phyloP scores from a whole-genome alignment of 345 rosid species.

The Euphorbia tirucalli region DNA sequence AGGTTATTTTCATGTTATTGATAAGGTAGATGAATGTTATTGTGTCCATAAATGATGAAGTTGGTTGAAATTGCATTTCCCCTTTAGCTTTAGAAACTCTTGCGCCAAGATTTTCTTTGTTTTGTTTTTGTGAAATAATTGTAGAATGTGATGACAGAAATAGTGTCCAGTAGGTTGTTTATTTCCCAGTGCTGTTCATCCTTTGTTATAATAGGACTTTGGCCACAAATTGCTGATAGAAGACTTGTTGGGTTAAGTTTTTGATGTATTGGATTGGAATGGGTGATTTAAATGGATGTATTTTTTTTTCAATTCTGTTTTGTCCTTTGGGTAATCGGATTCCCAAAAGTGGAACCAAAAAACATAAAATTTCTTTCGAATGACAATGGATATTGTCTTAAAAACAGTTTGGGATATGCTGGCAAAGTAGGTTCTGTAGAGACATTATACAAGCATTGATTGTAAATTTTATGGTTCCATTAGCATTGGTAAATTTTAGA shows the following conservation, averaged over 20 bases:
- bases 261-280: neutral
- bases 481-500: neutral
- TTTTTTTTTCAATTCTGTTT: neutral
- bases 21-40: constrained; percentile 1
- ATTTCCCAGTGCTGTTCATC: neutral
- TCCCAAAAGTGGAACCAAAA: neutral
- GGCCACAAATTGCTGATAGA: neutral
- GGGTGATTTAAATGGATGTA: neutral
- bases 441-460: too few species aligned
- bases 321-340: neutral
- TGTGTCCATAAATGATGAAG: neutral
- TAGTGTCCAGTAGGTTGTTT: neutral
- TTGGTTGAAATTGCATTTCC: neutral
- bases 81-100: neutral
- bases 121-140: neutral
- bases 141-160: neutral
- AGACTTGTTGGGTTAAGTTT: neutral
- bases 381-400: neutral
- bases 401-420: too few species aligned
- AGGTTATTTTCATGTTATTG: constrained; percentile 9
- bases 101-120: too few species aligned
- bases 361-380: neutral
- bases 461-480: neutral
- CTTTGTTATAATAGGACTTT: neutral
- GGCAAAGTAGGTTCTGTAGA: neutral